Base-by-base conservation (phyloP, 768 basidiomycete species). In the Pholiota microspora region DNA sequence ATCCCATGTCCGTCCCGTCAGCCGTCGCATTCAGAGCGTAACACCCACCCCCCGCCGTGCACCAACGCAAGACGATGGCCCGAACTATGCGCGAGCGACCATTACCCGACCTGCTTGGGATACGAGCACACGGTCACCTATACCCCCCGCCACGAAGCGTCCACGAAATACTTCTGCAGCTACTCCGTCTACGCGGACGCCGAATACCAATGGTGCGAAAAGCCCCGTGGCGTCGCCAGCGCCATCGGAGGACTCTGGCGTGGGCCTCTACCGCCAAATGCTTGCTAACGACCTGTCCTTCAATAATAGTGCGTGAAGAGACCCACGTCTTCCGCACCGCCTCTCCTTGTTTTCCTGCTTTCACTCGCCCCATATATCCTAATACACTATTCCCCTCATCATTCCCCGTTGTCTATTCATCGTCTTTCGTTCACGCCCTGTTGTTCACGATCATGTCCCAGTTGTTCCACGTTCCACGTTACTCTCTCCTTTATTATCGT, bases 181-280 rank as follows among this genome's bases (percentile, higher is more conserved):
- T 7, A 88, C 86, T 63, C 75, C 81, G n/a, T 78, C 82, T 24
- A 80, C 80, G 25, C 70, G 69, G 53, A 70, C 71, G 27, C 68
- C 75, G 4, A 59, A 48, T 48, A 48, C 32, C 69, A 25, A 65
- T 23, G 73, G 65, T 73, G 60, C 65, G 8, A 69, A 72, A 51
- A 62, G 79, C 67, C 71, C 75, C 15, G 68, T 86, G 9, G 72
- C 80, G 15, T 91, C 89, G 4, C 89, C 91, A 54, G 87, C 86
- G 45, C 89, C 86, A 15, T 81, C 85, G 25, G 86, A 88, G 62
- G 91, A 92, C 68, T 93, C 91, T 49, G 89, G 88, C 59, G 88
- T 93, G 59, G 89, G 86, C 60, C 70, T 93, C 66, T 90, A 92
- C 74, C 85, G 88, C 57, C 87, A 89, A 69, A 82, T 92, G 69